These are phyloP conservation scores for Ceratobasidium papillatum DNA, from an alignment of 1,284 basidiomycete species.

Conservation along the genomic window DNA sequence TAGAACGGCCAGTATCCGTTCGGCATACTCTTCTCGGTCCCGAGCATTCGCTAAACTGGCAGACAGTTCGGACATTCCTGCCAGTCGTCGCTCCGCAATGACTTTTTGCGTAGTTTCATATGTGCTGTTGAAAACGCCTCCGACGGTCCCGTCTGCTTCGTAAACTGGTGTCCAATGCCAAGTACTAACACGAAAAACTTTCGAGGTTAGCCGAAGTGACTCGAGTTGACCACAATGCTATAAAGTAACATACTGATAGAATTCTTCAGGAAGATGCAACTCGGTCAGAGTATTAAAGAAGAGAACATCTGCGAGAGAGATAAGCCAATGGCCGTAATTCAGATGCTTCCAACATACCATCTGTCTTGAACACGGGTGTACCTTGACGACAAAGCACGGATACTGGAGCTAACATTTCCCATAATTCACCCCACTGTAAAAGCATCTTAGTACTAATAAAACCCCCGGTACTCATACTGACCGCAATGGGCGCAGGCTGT, in stretches of 20 bases:
- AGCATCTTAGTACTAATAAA: not conserved
- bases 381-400: slow-evolving; percentile 34
- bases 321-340: not conserved
- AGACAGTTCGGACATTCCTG: slow-evolving; percentile 12
- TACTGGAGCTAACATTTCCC: slow-evolving; percentile 40
- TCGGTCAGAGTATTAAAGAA: slow-evolving; percentile 43
- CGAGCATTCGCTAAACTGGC: not conserved
- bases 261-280: slow-evolving; percentile 40
- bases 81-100: too few relatives aligned
- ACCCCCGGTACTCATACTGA: not conserved
- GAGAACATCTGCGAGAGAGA: slow-evolving; percentile 25
- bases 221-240: not conserved
- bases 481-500: slow-evolving; percentile 31
- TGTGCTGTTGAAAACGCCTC: slow-evolving; percentile 40
- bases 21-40: slow-evolving; percentile 13
- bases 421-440: slow-evolving; percentile 39
- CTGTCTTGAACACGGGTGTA: slow-evolving; percentile 31
- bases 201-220: too few relatives aligned
- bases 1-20: not conserved
- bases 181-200: not conserved
- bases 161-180: slow-evolving; percentile 41
- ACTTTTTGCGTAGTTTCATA: slow-evolving; percentile 42
- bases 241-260: slow-evolving; percentile 38
- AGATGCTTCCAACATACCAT: slow-evolving; percentile 15
- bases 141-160: slow-evolving; percentile 40